Base-by-base conservation (phyloP, 1,284 basidiomycete genomes). In the Cutaneotrichosporon sp. region DNA sequence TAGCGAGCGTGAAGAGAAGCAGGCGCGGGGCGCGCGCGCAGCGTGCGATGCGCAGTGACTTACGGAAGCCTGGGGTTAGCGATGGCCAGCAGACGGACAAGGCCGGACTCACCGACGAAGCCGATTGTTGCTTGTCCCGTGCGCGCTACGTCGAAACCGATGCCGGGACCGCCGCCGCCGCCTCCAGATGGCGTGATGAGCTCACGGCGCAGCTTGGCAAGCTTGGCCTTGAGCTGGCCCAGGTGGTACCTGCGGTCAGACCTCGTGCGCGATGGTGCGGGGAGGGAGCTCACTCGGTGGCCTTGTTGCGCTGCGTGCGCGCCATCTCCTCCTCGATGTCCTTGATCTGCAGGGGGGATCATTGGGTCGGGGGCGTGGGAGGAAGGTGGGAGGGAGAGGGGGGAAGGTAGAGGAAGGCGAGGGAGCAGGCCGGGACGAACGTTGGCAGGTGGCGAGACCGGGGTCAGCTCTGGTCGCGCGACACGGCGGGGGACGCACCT, bases 71-170 rank as follows among this genome's bases (percentile, higher is more conserved):
- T 53, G 34, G 13, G n/a, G 34, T 53, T n/a, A 53, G 51, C 34
- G 4, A 24, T 24, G 33, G 3, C 31, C n/a, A 36, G 20, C 20
- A 38, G 20, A 20, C 4, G 10, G 27, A 29, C 16, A 9, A 34
- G 34, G 22, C 18, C 9, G 14, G 14, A 53, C 51, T 16, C 22
- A 53, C 55, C 55, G 45, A 97, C 92, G 74, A 97, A 97, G 58
- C 97, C 97, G 8, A 99, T 95, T 49, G 90, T 92, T 2, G 97
- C 97, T 27, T 85, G 91, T 79, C 97, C 97, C 10, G 95, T 98
- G 78, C 95, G 85, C 51, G 95, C 94, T 36, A 99, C 95, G 84
- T 99, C 95, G 83, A 99, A 98, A 34, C 93, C 93, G 22, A 92
- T 72, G 45, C 92, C 93, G 14, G 85, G 87, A 2, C 93, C 93